Base-by-base conservation (phyloP, 495 filamentous ascomycete genomes). In the Penicillium pancosmium region DNA sequence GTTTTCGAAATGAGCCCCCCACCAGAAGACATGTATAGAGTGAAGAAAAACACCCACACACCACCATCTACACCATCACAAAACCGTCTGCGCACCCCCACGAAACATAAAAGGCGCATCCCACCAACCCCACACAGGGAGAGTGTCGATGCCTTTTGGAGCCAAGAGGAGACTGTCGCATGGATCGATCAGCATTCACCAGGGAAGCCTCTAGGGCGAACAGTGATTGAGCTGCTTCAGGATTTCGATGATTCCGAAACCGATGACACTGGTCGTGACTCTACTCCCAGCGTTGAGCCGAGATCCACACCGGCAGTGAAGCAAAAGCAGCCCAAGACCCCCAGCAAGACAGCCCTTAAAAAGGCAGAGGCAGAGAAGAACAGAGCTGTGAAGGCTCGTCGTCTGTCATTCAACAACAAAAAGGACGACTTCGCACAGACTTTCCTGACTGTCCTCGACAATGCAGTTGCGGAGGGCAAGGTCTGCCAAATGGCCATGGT, bases 131-230 rank as follows among this genome's bases (percentile, higher is more conserved):
- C 83, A 0, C 82, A 90, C 66, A 83, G 86, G 46, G 86, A 87
- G 44, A 88, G 81, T 52, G 80, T 85, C 25, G 91, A 94, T 64
- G 82, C 83, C 12, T 96, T 96, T 72, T 97, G 93, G 93, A 82
- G 80, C 54, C 83, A 87, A 57, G 88, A 87, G 27, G 73, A 83
- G 12, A 85, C 90, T 59, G 90, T 93, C 71, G 83, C 84, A 55
- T 96, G 91, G 92, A 88, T 91, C 62, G 91, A 95, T 59, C 72
- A 88, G 56, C 85, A 92, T 70, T 90, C 90, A 7, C 86, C 89
- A 0, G 74, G 77, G 33, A 91, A 91, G 59, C 67, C 74, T n/a
- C 66, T 43, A 18, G 60, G 49, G 15, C 54, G 57, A 27, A 55
- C 60, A 25, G 43, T 69, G 9, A 63, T 74, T 19, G 57, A 69